Base-by-base conservation (phyloP, 768 basidiomycete genomes). In the Phaffia australis region DNA sequence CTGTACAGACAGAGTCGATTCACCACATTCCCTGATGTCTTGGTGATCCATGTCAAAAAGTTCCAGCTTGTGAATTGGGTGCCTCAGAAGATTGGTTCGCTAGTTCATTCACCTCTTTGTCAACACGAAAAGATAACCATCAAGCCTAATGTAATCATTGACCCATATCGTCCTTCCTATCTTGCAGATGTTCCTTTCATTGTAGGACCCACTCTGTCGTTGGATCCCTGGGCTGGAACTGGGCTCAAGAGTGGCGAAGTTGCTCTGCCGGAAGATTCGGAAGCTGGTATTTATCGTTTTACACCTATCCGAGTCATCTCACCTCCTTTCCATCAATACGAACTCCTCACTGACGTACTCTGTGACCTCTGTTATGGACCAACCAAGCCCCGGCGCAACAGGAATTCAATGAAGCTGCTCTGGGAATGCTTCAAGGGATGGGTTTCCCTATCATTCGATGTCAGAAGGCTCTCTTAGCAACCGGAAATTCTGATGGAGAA, bases 1-100 rank as follows among this genome's bases (percentile, higher is more conserved):
- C 57, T 30, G 23, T 35, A 3, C 71, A 91, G 89, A 75, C 85
- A 84, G 68, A 81, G 82, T 19, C 83, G 81, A 35, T 88, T 98
- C 71, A 82, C 87, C 0, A 87, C 88, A 1, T 89, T 94, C 80
- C 95, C 95, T 0, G 82, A 91, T 15, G 83, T 90, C 0, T 81
- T 98, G 0, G 85, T 94, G 9, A 76, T 99, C 1, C 93, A 95
- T 70, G 86, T 90, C 52, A 89, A 88, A 74, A 94, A 94, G 72
- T 97, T 95, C 79, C 88, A 92, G 76, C 82, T 94, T 4, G 86
- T 91, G 51, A 90, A 91, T 71, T 98, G 95, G 95, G 89, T 99
- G 0, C 95, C 95, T 0, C 82, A 86, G 3, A 99, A 99, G 77
- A 81, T 98, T 32, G 89, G 91, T 90, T 25, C 62, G 57, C 63